Evolutionary conservation across 257 asterid species (phyloP), one percentile per base, ranked within the genome.

Genomic region (Ballota nigra): DNA sequence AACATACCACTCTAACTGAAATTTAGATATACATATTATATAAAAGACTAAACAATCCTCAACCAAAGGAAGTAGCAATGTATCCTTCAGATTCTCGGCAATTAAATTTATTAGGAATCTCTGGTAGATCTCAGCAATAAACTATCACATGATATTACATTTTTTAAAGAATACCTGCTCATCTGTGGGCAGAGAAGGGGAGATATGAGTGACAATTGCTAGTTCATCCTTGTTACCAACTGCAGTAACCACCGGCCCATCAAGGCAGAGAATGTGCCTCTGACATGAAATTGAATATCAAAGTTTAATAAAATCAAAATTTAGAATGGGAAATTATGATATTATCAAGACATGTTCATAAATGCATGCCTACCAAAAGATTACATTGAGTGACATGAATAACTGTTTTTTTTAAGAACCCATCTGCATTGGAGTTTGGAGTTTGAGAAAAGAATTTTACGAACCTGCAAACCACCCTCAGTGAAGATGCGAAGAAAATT

Each of bases 211-310:
- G 75, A 95, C 89, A 78, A 95, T 80, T 40, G 92, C 98, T 75
- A 95, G 90, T 82, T 86, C 91, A 83, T 95, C 96, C 82, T 83
- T 86, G 78, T 75, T 75, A 69, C 99, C 99, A 61, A 80, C 93
- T 73, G 96, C 96, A 40, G 97, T 84, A 63, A 95, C 99, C 81
- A 89, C 97, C 38, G 98, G 94, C 71, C 99, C 99, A 73, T 88
- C 94, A 62, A 95, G 97, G 62, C 96, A 89, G 74, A 92, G 78
- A 60, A 89, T 74, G 74, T 77, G 47, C 72, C 83, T 88, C 99
- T 95, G 83, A 45, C 16, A 71, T 71, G 63, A 78, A 38, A 40
- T 73, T 63, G 33, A 51, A 61, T 65, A 65, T 63, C 79, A 71
- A 80, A 78, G 66, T 65, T 52, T 38, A 68, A 49, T 36, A 16